Evolutionary conservation across 352 stramenopile genomes (phyloP), one percentile per base, ranked within the genome.

Genomic region (Phytopythium aichiense): DNA sequence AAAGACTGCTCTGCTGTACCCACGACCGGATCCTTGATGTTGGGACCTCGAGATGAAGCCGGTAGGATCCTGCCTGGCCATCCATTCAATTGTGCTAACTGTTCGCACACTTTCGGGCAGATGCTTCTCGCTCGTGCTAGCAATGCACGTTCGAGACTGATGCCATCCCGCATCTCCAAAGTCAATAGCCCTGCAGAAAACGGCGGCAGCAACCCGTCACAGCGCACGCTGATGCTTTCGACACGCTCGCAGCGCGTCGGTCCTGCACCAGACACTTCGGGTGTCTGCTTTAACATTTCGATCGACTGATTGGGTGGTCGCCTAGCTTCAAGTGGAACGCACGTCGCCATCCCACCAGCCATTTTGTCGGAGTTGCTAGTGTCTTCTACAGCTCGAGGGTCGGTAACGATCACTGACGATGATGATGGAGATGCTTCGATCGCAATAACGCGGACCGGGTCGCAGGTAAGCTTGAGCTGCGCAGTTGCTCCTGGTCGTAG

Each of bases 361-460:
- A 3, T 12, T 16, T 16, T 56, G 22, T 22, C 18, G 7, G 15
- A 0, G 7, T 6, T 30, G 13, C 15, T 38, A 16, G 16, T 37
- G 5, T 25, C 22, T 20, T 6, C n/a, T 16, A 25, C 31, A 6
- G 30, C 22, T 18, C 31, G 52, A 11, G 23, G 11, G 4, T 58
- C 53, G 11, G 22, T 16, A 9, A 2, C 16, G 8, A 3, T 5
- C 0, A 18, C 15, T 12, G 15, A 3, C 6, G 40, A 40, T 23
- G 15, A 5, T 11, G 35, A 22, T 23, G 2, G 12, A 3, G 35
- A 22, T 2, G 54, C 38, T 28, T 72, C 58, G 0, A 76, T 52
- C 9, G 68, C 63, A 40, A 85, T 56, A 12, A 85, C 67, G 4
- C 69, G 67, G 22, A 69, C 72, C 18, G 45, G 30, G 1, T 86